Evolutionary conservation across 176 grass and related monocot genomes (phyloP), one percentile per base, ranked within the genome.

Genomic region (Lolium perenne): DNA sequence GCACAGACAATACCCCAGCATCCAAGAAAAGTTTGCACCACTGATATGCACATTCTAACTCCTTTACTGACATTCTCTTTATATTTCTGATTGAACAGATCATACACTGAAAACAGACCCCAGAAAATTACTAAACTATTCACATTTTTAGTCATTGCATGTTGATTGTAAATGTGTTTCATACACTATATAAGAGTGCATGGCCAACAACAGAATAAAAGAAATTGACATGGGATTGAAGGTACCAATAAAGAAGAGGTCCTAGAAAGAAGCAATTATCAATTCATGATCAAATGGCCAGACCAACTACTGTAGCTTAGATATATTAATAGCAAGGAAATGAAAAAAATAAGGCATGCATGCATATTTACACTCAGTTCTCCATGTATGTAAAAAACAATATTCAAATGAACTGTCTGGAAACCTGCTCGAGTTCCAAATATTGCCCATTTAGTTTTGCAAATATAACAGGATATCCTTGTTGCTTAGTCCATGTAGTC

Each of bases 401-500:
- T 32, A 59, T 73, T 12, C 32, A 56, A 38, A 47, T 54, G 71
- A 71, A 48, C 6, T 78, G 55, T 77, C 6, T 61, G 13, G 49
- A 83, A 83, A 91, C 96, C 90, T 98, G 96, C 56, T 92, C 89
- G 84, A 98, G 80, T 79, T 91, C 90, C 86, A 97, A 91, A 78
- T 91, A 80, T 45, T 84, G 47, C 43, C 87, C 80, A 74, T 91
- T 92, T 54, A 92, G 47, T 57, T 92, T 97, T 71, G 80, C 83
- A 85, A 54, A 86, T 73, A 97, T 84, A 71, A 94, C 88, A 83
- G 95, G 95, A 91, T 94, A 97, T 78, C 95, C 95, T 92, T 97
- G 79, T 78, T 94, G 94, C 71, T 97, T 97, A 35, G 94, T 97
- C 94, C 94, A 97, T 76, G 90, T 92, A 75, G 84, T 87, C 92